Evolutionary conservation across 1,284 basidiomycete genomes (phyloP).

Genomic region (Papiliotrema terrestris): DNA sequence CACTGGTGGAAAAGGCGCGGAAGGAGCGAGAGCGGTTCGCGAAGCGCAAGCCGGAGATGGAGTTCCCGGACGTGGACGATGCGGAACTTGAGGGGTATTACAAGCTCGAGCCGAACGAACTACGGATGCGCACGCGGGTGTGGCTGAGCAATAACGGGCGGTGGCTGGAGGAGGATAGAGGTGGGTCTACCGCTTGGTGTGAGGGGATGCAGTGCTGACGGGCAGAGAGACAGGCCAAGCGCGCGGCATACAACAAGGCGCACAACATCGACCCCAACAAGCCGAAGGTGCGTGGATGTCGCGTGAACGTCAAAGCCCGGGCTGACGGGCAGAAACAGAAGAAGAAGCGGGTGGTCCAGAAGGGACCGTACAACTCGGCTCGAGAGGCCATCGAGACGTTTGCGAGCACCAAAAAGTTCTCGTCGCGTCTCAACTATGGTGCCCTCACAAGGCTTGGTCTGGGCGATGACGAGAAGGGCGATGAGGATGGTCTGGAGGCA

Average conservation of each 20-base stretch:
- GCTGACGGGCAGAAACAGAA: slow-evolving; percentile 18
- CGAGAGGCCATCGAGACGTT: slow-evolving; percentile 35
- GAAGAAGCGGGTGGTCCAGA: slow-evolving; percentile 13
- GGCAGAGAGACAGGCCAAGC: slow-evolving; percentile 30
- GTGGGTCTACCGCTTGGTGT: slow-evolving; percentile 52
- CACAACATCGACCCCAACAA: slow-evolving; percentile 32
- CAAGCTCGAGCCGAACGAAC: slow-evolving; percentile 78
- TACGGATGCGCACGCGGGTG: slow-evolving; percentile 83
- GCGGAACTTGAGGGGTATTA: slow-evolving; percentile 81
- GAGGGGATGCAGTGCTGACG: slow-evolving; percentile 9
- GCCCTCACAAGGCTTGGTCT: slow-evolving; percentile 25
- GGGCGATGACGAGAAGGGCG: slow-evolving; percentile 8
- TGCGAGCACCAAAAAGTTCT: slow-evolving; percentile 37
- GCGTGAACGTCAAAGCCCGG: background rate
- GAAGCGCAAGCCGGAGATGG: slow-evolving; percentile 29
- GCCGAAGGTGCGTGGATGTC: slow-evolving; percentile 17
- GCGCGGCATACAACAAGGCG: slow-evolving; percentile 23
- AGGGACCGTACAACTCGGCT: slow-evolving; percentile 30
- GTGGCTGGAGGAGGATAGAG: slow-evolving; percentile 83
- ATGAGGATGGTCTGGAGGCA: slow-evolving; percentile 15
- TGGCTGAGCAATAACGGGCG: slow-evolving; percentile 97
- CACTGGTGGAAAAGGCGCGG: slow-evolving; percentile 55
- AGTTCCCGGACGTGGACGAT: slow-evolving; percentile 76
- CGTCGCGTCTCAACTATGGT: slow-evolving; percentile 39
- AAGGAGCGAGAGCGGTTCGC: slow-evolving; percentile 29